Percentiles rank a stretch among this genome's conserved stretches.
Conservation (phyloP, 495 filamentous ascomycete genomes). For the Evernia prunastri region DNA sequence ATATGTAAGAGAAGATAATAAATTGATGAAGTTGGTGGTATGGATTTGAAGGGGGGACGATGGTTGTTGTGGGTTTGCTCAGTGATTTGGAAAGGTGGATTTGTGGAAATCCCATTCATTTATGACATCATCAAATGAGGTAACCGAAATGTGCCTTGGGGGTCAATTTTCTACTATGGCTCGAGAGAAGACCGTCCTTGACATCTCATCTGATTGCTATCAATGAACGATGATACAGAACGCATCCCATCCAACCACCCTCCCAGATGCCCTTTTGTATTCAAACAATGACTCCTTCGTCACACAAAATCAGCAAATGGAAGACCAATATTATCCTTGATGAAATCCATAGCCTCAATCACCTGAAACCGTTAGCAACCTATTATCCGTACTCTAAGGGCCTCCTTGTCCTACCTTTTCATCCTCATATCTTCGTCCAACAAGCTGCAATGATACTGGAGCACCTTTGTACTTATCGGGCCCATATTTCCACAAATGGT, state of each 20-base stretch:
- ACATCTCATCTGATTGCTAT: not conserved
- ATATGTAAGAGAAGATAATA: too few relatives aligned
- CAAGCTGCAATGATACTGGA: conserved; percentile 39
- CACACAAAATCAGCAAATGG: conserved; percentile 12
- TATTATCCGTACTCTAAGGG: not conserved
- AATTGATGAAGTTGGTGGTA: not conserved
- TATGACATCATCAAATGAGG: conserved; percentile 1
- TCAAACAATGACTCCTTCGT: not conserved
- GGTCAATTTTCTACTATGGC: not conserved
- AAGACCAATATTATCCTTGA: conserved; percentile 29
- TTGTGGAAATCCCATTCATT: not conserved
- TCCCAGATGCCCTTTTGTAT: not conserved
- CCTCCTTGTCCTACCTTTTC: conserved; percentile 36
- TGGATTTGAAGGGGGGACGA: not conserved
- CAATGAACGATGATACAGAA: too few relatives aligned
- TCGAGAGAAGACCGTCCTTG: not conserved
- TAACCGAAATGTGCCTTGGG: not conserved
- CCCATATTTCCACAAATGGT: conserved; percentile 31
- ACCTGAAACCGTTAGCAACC: conserved; percentile 16
- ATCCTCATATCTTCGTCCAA: conserved; percentile 38
- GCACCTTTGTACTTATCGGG: conserved; percentile 28
- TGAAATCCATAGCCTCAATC: conserved; percentile 34
- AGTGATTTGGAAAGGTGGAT: not conserved
- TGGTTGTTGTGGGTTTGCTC: not conserved
- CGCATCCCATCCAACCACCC: not conserved